Evolutionary conservation across 1,139 yeast species (phyloP), one percentile per base, ranked within the genome.

Genomic region (Kodamaea plutei): DNA sequence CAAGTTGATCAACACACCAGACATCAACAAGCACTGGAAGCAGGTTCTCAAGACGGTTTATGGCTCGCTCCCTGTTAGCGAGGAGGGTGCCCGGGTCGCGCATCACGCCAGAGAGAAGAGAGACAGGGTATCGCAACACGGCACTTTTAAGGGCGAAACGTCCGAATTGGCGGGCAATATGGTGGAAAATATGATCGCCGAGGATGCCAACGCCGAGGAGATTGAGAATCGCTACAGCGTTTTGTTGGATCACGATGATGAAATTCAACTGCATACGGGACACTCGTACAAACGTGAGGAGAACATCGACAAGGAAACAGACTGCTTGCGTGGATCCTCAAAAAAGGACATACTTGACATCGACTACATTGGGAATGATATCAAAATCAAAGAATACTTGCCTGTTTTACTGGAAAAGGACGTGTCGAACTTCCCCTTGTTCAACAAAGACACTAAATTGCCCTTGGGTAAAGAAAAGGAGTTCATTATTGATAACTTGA

Each of bases 401-500:
- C 35, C 41, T 0, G 30, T 36, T 4, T 47, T 66, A 30, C 36
- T 45, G 20, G 26, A 34, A 7, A 39, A 34, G 21, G 56, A 59
- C 17, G 37, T 41, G n/a, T 33, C 39, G 4, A 37, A 48, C 18
- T 54, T 49, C 35, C 63, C 65, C 2, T 43, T 64, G 13, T 66
- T 66, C 36, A 46, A 37, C n/a, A 34, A 39, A 7, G 52, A 35
- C 24, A 33, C 43, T 30, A 49, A 41, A 38, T 48, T 79, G 24
- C 61, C 69, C 0, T 54, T 80, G 29, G 69, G 64, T 31, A 47
- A 54, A 0, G 63, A 62, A 2, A 61, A 79, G 37, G 37, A 38
- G 23, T 47, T 42, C 11, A 79, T 80, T 18, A 51, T 72, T 20
- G 48, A 62, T 2, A 72, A 74, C 39, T 58, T 83, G 47, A 77